phyloP scores from a whole-genome alignment of 495 filamentous ascomycete genomes.

The Xylaria telfairii region DNA sequence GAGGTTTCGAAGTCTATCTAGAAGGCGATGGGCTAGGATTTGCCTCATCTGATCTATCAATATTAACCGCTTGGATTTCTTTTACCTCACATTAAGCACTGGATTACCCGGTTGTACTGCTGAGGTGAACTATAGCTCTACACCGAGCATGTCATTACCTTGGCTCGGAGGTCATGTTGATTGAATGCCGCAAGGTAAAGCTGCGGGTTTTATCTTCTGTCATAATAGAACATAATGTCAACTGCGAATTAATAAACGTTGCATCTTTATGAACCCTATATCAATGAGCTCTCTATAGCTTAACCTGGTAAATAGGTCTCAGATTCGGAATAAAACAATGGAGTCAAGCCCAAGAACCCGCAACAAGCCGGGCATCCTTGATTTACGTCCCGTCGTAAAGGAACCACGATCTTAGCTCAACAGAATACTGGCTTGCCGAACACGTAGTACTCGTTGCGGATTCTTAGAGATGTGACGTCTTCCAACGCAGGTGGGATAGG shows the following conservation, averaged over 20 bases:
- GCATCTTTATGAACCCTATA: neutral
- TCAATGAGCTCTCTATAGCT: neutral
- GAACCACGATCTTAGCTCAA: neutral
- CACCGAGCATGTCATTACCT: neutral
- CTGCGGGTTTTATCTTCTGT: neutral
- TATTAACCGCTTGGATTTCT: neutral
- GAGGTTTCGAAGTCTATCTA: neutral
- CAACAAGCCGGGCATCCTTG: neutral
- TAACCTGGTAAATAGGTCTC: neutral
- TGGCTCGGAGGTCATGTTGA: neutral
- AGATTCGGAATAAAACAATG: neutral
- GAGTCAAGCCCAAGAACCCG: neutral
- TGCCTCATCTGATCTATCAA: conserved; percentile 7
- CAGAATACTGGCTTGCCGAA: neutral
- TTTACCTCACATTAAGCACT: neutral
- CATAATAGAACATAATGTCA: neutral
- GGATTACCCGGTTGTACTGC: neutral
- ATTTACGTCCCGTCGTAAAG: neutral
- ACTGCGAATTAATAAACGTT: neutral
- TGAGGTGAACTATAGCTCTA: neutral
- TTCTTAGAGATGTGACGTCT: neutral
- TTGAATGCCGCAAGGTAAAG: neutral
- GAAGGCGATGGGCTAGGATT: neutral
- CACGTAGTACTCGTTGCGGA: conserved; percentile 1
- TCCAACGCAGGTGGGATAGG: neutral